phyloP scores from a whole-genome alignment of 345 rosid genomes.

The Rhodamnia argentea region DNA sequence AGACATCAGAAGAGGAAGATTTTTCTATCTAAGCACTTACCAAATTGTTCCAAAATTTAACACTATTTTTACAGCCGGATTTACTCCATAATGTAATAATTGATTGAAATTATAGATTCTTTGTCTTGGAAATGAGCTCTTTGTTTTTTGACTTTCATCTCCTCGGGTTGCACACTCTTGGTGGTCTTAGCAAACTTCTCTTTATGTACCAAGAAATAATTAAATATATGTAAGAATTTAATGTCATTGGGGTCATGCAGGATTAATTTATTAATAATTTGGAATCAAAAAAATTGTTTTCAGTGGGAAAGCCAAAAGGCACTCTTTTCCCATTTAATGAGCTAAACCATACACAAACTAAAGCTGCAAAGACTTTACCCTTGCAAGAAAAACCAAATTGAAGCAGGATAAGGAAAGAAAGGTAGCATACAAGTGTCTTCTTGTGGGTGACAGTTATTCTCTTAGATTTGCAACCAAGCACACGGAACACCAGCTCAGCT shows the following conservation, averaged over 20 bases:
- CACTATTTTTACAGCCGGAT: not conserved
- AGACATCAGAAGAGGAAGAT: not conserved
- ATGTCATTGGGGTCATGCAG: not conserved
- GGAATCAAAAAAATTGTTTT: not conserved
- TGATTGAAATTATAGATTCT: not conserved
- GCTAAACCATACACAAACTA: not conserved
- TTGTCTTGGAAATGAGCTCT: not conserved
- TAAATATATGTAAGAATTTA: not conserved
- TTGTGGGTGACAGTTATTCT: conserved; percentile 92
- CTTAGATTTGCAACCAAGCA: conserved; percentile 94
- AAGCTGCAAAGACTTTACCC: not conserved
- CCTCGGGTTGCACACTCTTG: not conserved
- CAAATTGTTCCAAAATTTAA: not conserved
- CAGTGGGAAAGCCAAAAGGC: not conserved
- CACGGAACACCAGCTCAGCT: conserved; percentile 78
- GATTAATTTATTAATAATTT: not conserved
- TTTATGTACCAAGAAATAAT: not conserved
- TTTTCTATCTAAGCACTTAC: not conserved
- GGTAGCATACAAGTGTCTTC: conserved; percentile 74
- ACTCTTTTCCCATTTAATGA: not conserved
- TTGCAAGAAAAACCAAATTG: not conserved
- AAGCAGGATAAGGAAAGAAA: not conserved
- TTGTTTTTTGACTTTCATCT: not conserved
- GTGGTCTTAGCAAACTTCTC: not conserved
- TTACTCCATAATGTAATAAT: not conserved